Base-by-base conservation (phyloP, 2,329 filamentous ascomycete genomes). In the Botrytis squamosa region DNA sequence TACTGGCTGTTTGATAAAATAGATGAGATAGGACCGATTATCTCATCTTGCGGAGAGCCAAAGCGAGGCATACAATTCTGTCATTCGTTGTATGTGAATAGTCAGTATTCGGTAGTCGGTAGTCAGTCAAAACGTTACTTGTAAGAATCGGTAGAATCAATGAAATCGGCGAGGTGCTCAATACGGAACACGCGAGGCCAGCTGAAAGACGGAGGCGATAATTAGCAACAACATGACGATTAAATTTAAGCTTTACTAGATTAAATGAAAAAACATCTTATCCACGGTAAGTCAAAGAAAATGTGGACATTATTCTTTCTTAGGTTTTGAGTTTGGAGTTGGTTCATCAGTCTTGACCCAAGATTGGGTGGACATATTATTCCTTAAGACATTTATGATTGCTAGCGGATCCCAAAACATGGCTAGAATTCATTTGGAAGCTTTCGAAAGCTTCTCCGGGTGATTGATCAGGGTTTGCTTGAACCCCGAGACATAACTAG, bases 1-100 rank as follows among this genome's bases (percentile, higher is more conserved):
- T 60, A 14, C 46, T 44, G 46, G 62, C 62, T 67, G 8, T 40
- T 67, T 57, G 40, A 49, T 66, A 44, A 57, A 42, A n/a, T 67
- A 59, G 63, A 67, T 72, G 22, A 38, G 36, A 72, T 72, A 72
- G 62, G 70, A 72, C 62, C 70, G 63, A 72, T 59, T 68, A 68
- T 40, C 68, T 38, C 63, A 46, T 44, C 46, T 18, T 67, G 18
- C 63, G 49, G 8, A 72, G 29, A 44, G 46, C 49, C 52, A 68
- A 57, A 46, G 20, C 63, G 22, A 72, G 40, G 42, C 44, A 64
- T n/a, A 52, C 52, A 60, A 22, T 33, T 16, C n/a, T 46, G 36
- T n/a, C 36, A 67, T 44, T 68, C 36, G 40, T 42, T 25, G 10
- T 18, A 44, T 33, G n/a, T 59, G n/a, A n/a, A 36, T 38, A 14